Evolutionary conservation across 2,329 filamentous ascomycete genomes (phyloP).

Genomic region (Cadophora sp.): DNA sequence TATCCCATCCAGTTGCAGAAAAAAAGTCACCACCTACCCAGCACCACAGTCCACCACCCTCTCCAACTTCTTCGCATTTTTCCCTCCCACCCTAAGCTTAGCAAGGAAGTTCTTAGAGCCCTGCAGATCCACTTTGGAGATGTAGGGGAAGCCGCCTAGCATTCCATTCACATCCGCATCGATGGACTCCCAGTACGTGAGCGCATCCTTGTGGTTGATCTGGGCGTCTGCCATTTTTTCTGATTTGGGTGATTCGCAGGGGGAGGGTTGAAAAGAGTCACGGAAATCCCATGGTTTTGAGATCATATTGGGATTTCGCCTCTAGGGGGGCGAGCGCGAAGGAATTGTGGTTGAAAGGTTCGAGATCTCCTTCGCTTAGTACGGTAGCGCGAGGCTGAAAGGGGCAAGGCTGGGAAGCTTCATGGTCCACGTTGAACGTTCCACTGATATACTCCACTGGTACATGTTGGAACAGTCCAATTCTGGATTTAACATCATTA

Average conservation of each 20-base stretch:
- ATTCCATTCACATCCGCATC: constrained; percentile 71
- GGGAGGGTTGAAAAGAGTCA: background rate
- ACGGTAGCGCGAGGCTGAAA: constrained; percentile 10
- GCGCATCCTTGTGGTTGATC: constrained; percentile 43
- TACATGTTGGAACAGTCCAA: no score
- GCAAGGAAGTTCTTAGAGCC: constrained; percentile 73
- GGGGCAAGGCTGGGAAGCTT: background rate
- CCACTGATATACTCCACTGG: no score
- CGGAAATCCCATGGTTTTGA: constrained; percentile 3
- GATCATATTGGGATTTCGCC: background rate
- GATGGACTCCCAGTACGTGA: constrained; percentile 58
- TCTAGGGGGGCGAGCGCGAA: background rate
- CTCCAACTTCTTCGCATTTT: constrained; percentile 45
- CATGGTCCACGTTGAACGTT: no score
- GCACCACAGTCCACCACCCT: constrained; percentile 49
- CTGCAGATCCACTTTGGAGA: constrained; percentile 74
- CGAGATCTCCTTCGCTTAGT: constrained; percentile 13
- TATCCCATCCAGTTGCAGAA: background rate
- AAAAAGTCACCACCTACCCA: constrained; percentile 42
- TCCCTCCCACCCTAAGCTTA: constrained; percentile 60
- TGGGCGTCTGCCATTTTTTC: constrained; percentile 39
- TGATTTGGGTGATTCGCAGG: background rate
- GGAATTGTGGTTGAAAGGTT: background rate
- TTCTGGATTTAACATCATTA: no score
- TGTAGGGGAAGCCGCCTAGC: constrained; percentile 76